Base-by-base conservation (phyloP, 306 rosid species). In the Herpetospermum pedunculosum region DNA sequence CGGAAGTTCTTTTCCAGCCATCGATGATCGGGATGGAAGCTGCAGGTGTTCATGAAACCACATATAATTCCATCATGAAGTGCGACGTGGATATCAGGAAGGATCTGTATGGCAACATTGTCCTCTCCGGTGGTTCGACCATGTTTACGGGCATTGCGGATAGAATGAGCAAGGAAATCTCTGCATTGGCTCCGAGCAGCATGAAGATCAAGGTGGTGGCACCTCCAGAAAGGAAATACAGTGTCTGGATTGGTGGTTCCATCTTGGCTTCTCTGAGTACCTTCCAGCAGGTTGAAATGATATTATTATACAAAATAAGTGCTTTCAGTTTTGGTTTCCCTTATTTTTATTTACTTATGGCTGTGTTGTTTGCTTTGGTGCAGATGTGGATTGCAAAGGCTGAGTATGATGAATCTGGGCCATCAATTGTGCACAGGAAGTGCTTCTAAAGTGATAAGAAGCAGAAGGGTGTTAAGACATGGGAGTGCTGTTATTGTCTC, bases 171-270 rank as follows among this genome's bases (percentile, higher is more conserved):
- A 94, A 89, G 85, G 98, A 94, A 83, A 91, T 94, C 40, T 86
- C 98, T 43, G 97, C 98, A 5, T 86, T 94, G 21, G 98, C 98
- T 35, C 98, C 98, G 9, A 94, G 98, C 85, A 90, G 97, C 86
- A 93, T 93, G 98, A 93, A 93, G 92, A 93, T 91, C 80, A 93
- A 91, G 92, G 98, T 94, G 54, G 98, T 94, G 30, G 98, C 98
- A 55, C 98, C 98, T 15, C 98, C 98, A 0, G 98, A 94, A 90
- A 89, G 98, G 80, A 94, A 94, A 77, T 94, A 94, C 82, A 94
- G 98, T 91, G 98, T 94, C 83, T 94, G 98, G 98, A 94, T 94
- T 28, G 98, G 98, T 78, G 98, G 98, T 48, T 94, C 98, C 28
- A 94, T 94, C 85, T 91, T 94, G 86, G 98, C 98, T 72, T 94